Percentiles rank a stretch among this genome's conserved stretches.
Conservation (phyloP, 352 stramenopile species). For the Globisporangium sylvaticum region DNA sequence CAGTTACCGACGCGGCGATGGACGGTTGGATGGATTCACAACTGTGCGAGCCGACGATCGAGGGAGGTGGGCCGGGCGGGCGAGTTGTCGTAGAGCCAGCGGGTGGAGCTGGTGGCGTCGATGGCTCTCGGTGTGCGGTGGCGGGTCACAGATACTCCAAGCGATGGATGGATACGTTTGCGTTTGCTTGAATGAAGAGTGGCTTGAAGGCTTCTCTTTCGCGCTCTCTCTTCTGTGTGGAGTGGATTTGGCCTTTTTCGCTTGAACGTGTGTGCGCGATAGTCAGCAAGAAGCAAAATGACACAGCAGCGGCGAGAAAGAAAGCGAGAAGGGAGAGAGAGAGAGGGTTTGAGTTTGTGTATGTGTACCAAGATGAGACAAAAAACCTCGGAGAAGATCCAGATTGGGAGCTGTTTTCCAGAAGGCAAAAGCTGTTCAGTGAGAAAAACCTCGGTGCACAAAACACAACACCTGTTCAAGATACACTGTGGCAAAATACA, state of each 20-base stretch:
- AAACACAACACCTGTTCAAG: neutral
- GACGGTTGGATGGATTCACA: neutral
- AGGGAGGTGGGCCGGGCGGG: neutral
- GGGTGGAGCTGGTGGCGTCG: neutral
- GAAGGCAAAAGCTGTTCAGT: too few relatives aligned
- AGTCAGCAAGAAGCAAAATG: conserved; percentile 8
- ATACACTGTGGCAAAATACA: neutral
- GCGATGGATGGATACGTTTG: conserved; percentile 5
- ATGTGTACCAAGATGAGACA: neutral
- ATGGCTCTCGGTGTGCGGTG: neutral
- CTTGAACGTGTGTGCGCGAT: neutral
- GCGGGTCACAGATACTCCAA: neutral
- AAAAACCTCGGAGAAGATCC: neutral
- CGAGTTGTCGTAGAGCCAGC: neutral
- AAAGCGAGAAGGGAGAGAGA: neutral
- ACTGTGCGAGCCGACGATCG: neutral
- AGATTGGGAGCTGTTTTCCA: neutral
- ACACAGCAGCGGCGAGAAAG: neutral
- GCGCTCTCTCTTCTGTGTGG: neutral
- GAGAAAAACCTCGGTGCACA: neutral
- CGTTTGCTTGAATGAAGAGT: neutral
- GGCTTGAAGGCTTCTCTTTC: neutral
- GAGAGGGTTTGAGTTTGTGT: neutral
- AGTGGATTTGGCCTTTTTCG: neutral
- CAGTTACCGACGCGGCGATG: neutral